phyloP scores from a whole-genome alignment of 208 protist species.

The Crithidia thermophila region DNA sequence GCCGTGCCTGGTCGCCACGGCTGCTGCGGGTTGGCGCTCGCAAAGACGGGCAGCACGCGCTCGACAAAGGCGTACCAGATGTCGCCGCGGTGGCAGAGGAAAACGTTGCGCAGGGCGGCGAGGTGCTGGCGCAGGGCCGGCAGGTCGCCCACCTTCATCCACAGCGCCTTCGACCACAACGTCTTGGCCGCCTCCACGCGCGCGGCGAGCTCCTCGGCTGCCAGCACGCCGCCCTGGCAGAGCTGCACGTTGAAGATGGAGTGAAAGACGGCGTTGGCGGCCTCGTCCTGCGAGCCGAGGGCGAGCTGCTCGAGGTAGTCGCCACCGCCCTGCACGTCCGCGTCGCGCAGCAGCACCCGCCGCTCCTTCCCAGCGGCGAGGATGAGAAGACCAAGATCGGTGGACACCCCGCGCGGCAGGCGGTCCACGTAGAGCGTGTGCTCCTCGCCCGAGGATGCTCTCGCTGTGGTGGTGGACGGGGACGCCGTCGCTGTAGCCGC shows the following conservation, averaged over 20 bases:
- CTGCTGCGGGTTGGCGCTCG: background rate
- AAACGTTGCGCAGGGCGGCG: conserved; percentile 58
- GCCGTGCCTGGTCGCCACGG: background rate
- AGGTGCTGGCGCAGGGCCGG: conserved; percentile 46
- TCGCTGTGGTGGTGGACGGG: background rate
- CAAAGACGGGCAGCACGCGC: conserved; percentile 33
- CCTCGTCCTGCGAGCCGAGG: conserved; percentile 75
- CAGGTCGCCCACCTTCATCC: conserved; percentile 56
- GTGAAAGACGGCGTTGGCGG: conserved; percentile 73
- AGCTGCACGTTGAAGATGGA: conserved; percentile 74
- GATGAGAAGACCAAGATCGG: conserved; percentile 68
- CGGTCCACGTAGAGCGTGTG: conserved; percentile 66
- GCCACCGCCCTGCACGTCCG: conserved; percentile 32
- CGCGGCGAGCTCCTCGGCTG: conserved; percentile 64
- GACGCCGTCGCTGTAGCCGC: background rate
- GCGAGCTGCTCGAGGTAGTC: conserved; percentile 80
- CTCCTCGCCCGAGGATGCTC: conserved; percentile 35
- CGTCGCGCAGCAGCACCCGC: conserved; percentile 55
- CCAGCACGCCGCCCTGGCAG: conserved; percentile 56
- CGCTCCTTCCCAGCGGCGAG: conserved; percentile 74
- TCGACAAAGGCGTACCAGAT: conserved; percentile 85
- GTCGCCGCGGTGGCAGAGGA: conserved; percentile 85
- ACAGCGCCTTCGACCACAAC: conserved; percentile 82
- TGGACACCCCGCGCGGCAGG: conserved; percentile 60
- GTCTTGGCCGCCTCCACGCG: conserved; percentile 66